Base-by-base conservation (phyloP, 2,329 filamentous ascomycete species). In the Beauveria medogensis region DNA sequence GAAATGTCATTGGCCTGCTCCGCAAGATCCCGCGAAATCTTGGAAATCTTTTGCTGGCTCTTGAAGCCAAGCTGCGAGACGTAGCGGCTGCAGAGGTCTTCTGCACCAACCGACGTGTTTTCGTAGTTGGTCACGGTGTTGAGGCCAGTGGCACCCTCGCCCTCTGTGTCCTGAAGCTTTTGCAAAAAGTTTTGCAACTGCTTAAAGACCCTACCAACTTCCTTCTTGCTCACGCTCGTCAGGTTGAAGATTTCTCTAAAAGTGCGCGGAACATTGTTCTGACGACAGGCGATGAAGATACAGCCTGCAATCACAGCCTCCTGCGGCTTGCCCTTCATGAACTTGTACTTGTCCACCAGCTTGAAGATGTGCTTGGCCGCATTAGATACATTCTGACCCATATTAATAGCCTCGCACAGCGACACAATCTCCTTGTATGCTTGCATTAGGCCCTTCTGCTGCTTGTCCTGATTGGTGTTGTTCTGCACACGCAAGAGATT, bases 161-260 rank as follows among this genome's bases (percentile, higher is more conserved):
- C 77, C 9, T 75, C 74, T n/a, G 69, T 71, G 65, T 88, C 86
- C 69, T 91, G 84, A 55, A 87, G 83, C 68, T 87, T 87, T 69
- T 88, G 86, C 70, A 97, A 83, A 76, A 96, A 97, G 67, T 88
- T 86, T 76, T 97, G 92, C 50, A 99, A 81, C 62, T 86, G 81
- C 79, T 99, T 99, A 83, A 97, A 99, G 26, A 93, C 93, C 62
- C 92, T 82, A 24, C 94, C 94, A 65, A 99, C 96, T 71, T 99
- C 95, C 78, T 97, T 97, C 80, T 97, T 97, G 63, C 89, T 88
- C 30, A 99, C 93, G 67, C 90, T 91, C 9, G 94, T 99, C 72
- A 97, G 81, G 63, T 91, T 88, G 77, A 90, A 95, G 69, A 99
- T 94, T 74, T 99, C 95, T 54, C 90, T 86, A 77, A 99, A 99